Evolutionary conservation across 768 basidiomycete genomes (phyloP), one percentile per base, ranked within the genome.

Genomic region (Rickenella mellea): DNA sequence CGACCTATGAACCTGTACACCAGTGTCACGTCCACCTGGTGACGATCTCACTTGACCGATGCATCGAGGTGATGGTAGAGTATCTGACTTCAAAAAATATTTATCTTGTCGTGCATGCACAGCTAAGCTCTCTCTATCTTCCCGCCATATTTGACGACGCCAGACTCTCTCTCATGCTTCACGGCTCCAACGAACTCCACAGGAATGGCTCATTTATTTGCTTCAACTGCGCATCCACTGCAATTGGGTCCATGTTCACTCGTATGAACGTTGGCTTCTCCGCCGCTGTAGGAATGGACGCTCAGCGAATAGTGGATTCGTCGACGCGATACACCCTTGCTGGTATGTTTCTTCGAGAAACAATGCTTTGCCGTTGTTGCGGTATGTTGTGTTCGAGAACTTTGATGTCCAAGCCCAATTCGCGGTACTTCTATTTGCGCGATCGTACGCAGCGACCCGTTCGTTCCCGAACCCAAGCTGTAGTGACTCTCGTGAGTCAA

Each of bases 131-230:
- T 46, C 35, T 15, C 27, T 28, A 54, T 47, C 45, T 52, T 46
- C 43, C 55, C 52, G 27, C 64, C 55, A 41, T 55, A 47, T 15
- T 58, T 51, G 7, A 64, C 60, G 1, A 62, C 60, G 2, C 70
- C 71, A 1, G n/a, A n/a, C n/a, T n/a, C n/a, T n/a, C n/a, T n/a
- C n/a, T n/a, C n/a, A n/a, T n/a, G n/a, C n/a, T n/a, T n/a, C n/a
- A n/a, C n/a, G 84, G 61, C 14, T 77, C 78, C 43, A 78, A 74
- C 25, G 86, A 59, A 37, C 77, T 81, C 42, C 69, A 71, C 51
- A 76, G 48, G 56, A 87, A 87, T 30, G 67, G 64, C 49, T 78
- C 79, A 44, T 83, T 75, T 83, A 86, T 81, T 58, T 67, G 66
- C 36, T 61, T 63, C 41, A 87, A 55, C 47, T 72, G 64, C 56